A percentile compares a stretch with the other conserved stretches of the same genome.
These are phyloP conservation scores for Plasmodium sp. DNA, from an alignment of 169 alveolate genomes.

Conservation along the genomic window DNA sequence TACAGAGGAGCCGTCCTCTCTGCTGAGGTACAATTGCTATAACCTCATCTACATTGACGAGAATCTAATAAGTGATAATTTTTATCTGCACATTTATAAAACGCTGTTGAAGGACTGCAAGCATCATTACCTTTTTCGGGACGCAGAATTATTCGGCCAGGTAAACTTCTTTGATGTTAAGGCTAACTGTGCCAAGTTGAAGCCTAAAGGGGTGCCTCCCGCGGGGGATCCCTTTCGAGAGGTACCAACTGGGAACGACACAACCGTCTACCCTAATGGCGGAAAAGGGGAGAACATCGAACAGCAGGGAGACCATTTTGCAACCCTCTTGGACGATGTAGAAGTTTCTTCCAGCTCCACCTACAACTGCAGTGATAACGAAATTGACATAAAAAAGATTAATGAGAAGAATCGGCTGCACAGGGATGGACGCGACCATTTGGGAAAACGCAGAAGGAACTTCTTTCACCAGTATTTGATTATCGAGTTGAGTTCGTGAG, in stretches of 20 bases:
- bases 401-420: slow-evolving; percentile 30
- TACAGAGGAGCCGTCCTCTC: slow-evolving; percentile 7
- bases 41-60: slow-evolving; percentile 45
- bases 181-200: slow-evolving; percentile 8
- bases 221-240: background rate
- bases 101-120: slow-evolving; percentile 15
- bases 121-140: slow-evolving; percentile 34
- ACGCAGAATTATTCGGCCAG: slow-evolving; percentile 3
- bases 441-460: background rate
- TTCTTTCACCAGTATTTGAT: slow-evolving; percentile 63
- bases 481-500: slow-evolving; percentile 34
- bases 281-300: background rate
- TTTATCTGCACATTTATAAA: slow-evolving; percentile 36
- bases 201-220: background rate
- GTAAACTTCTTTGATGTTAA: slow-evolving; percentile 26
- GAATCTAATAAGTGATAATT: slow-evolving; percentile 33
- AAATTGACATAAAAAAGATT: slow-evolving; percentile 33
- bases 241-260: background rate
- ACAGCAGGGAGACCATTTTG: background rate
- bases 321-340: background rate
- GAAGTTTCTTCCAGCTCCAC: slow-evolving; percentile 37
- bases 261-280: background rate
- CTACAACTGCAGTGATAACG: slow-evolving; percentile 12
- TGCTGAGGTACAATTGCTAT: slow-evolving; percentile 14
- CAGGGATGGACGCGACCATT: background rate